These are phyloP conservation scores for Fraxinus pennsylvanica DNA, from an alignment of 257 asterid genomes.

Conservation along the genomic window DNA sequence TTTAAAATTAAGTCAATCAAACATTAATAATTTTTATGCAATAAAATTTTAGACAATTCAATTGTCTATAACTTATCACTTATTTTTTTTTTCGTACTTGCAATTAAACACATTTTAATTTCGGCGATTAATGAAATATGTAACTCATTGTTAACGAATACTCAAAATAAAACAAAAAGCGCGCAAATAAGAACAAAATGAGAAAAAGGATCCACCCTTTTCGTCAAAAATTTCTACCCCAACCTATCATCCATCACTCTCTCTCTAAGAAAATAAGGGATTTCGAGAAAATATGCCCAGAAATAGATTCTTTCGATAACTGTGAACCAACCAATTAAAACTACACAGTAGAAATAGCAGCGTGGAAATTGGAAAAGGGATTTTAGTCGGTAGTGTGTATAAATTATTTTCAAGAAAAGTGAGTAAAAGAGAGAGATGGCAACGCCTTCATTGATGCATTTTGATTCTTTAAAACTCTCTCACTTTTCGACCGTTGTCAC, in stretches of 20 bases:
- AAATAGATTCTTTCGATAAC: neutral
- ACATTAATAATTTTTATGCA: too few species aligned
- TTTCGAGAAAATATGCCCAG: neutral
- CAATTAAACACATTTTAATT: too few species aligned
- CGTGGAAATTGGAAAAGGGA: neutral
- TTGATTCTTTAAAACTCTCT: conserved; percentile 39
- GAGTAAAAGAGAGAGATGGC: conserved; percentile 35
- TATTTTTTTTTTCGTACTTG: too few species aligned
- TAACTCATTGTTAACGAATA: too few species aligned
- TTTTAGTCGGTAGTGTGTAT: neutral
- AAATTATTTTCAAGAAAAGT: neutral
- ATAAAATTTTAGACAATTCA: too few species aligned
- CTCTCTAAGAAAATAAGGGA: neutral
- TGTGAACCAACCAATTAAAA: conserved; percentile 8
- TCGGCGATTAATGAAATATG: too few species aligned
- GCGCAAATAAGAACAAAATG: neutral
- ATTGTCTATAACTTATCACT: too few species aligned
- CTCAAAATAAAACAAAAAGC: neutral
- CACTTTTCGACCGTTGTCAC: conserved; percentile 32
- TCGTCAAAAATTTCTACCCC: conserved; percentile 30
- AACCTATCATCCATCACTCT: neutral
- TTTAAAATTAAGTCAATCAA: too few species aligned
- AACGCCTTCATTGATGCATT: conserved; percentile 41
- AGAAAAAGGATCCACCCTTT: conserved; percentile 20
- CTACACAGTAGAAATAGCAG: neutral